Percentiles rank a stretch among this genome's conserved stretches.
Conservation (phyloP, 495 filamentous ascomycete genomes). For the Podospora comata region DNA sequence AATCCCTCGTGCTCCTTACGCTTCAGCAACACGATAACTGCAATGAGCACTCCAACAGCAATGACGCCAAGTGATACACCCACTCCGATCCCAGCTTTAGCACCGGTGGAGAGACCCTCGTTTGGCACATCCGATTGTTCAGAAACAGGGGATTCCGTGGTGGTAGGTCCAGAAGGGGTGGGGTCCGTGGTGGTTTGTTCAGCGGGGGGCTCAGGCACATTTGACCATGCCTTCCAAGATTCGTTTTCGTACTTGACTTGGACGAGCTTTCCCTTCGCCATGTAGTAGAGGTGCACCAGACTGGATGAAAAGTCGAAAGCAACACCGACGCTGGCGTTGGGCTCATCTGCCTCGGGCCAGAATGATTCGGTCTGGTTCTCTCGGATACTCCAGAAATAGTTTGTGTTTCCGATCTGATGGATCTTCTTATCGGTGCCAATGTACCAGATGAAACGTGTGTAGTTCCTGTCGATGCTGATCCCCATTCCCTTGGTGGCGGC, state of each 20-base stretch:
- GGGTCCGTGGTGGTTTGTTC: neutral
- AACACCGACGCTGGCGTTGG: slow-evolving; percentile 33
- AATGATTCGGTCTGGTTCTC: slow-evolving; percentile 23
- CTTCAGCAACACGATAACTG: slow-evolving; percentile 27
- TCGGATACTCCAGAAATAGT: slow-evolving; percentile 25
- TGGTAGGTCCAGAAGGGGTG: neutral
- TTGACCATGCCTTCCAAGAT: slow-evolving; percentile 22
- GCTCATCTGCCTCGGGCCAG: slow-evolving; percentile 37
- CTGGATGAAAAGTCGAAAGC: slow-evolving; percentile 23
- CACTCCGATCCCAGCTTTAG: slow-evolving; percentile 39
- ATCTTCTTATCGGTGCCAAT: slow-evolving; percentile 37
- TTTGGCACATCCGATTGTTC: neutral
- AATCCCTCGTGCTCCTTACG: slow-evolving; percentile 14
- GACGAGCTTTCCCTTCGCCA: slow-evolving; percentile 30
- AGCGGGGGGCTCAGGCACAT: slow-evolving; percentile 14
- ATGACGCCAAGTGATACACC: slow-evolving; percentile 35
- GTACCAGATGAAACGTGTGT: slow-evolving; percentile 35
- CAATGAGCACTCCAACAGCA: slow-evolving; percentile 26
- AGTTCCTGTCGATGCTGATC: slow-evolving; percentile 29
- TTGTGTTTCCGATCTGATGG: slow-evolving; percentile 28
- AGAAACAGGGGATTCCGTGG: neutral
- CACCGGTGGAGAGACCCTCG: slow-evolving; percentile 31
- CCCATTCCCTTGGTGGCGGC: slow-evolving; percentile 29
- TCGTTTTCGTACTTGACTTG: slow-evolving; percentile 33
- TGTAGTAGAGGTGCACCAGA: slow-evolving; percentile 37